Evolutionary conservation across 768 basidiomycete genomes (phyloP).

Genomic region (Termitomyces eurrhizus): DNA sequence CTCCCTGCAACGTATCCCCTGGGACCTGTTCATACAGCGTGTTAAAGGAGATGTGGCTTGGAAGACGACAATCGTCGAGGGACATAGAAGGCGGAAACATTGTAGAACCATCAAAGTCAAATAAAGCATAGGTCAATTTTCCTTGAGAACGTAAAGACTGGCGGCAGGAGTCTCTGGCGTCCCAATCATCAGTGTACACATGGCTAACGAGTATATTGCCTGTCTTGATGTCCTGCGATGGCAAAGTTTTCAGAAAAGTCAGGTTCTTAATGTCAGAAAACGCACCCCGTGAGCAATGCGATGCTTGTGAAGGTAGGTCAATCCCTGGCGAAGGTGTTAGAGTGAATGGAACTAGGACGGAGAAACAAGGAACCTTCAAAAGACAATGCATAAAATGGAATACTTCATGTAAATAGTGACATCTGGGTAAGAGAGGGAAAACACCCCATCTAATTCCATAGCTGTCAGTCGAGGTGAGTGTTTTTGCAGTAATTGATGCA

Average conservation of each 20-base stretch:
- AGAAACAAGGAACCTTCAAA: constrained; percentile 11
- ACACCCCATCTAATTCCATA: neutral
- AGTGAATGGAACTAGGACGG: neutral
- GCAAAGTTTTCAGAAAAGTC: neutral
- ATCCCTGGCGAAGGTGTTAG: constrained; percentile 8
- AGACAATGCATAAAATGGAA: neutral
- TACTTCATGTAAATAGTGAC: too few species aligned
- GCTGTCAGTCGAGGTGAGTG: neutral
- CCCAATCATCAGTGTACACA: neutral
- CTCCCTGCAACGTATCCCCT: too few species aligned
- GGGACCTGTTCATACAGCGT: too few species aligned
- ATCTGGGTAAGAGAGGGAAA: neutral
- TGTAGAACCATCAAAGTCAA: too few species aligned
- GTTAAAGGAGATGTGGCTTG: too few species aligned
- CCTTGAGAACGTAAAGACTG: too few species aligned
- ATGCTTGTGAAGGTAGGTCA: too few species aligned
- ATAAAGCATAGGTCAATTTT: too few species aligned
- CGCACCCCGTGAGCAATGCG: constrained; percentile 14
- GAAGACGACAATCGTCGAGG: too few species aligned
- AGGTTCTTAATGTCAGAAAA: constrained; percentile 10
- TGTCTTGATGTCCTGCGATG: constrained; percentile 14
- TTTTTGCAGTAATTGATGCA: too few species aligned
- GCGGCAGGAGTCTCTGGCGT: neutral
- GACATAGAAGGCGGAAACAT: too few species aligned
- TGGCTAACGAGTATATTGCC: constrained; percentile 10